phyloP scores from a whole-genome alignment of 306 rosid species.

The apple (Malus domestica) region ASM211411v1 NC_041803.1:18335501-18336000 shows the following conservation, averaged over 20 bases:
- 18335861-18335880: slow-evolving; percentile 99
- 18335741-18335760: not conserved
- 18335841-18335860: slow-evolving; percentile 78
- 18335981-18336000: slow-evolving; percentile 98
- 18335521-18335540: slow-evolving; percentile 86
- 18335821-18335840: not conserved
- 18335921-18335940: slow-evolving; percentile 97
- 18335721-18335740: not conserved
- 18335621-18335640: slow-evolving; percentile 54
- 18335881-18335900: slow-evolving; percentile 97
- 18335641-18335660: slow-evolving; percentile 16
- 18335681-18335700: slow-evolving; percentile 1
- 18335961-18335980: slow-evolving; percentile 99
- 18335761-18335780: not conserved
- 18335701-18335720: slow-evolving; percentile 1
- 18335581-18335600: slow-evolving; percentile 99
- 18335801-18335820: not conserved
- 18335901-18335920: slow-evolving; percentile 91
- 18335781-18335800: not conserved
- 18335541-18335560: slow-evolving; percentile 67
- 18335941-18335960: slow-evolving; percentile 82
- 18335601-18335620: slow-evolving; percentile 97
- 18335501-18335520: slow-evolving; percentile 99
- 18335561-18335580: slow-evolving; percentile 85
- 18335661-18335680: slow-evolving; percentile 6